Base-by-base conservation (phyloP, 78 protist species). In the Dictyostelium intermedium region DNA sequence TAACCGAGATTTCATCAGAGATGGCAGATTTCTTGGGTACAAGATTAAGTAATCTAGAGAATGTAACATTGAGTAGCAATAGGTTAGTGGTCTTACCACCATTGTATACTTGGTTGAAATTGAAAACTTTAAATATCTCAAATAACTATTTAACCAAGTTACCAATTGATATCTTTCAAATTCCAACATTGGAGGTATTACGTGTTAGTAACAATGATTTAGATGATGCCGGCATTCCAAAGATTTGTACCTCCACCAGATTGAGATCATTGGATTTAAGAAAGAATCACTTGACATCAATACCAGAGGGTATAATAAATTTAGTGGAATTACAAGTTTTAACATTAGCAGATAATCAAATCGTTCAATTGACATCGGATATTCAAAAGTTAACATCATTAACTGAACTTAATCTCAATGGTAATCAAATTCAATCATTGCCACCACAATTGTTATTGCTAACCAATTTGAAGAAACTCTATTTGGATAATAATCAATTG, bases 121-220 rank as follows among this genome's bases (percentile, higher is more conserved):
- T 87, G 8, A 79, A 76, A 18, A 87, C 93, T 25, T 76, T 87
- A 23, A 87, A 87, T 45, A 87, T 87, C 32, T 87, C 93, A 37
- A 87, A 87, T 79, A 87, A 87, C 32, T 61, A 79, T 79, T 34
- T 87, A 23, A 78, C 43, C 1, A 34, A 81, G 41, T 79, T 87
- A 32, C 93, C 93, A 43, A 27, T 37, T 16, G 93, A 87, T 79
- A 87, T 87, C n/a, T 87, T 87, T 34, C 50, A 79, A 82, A 78
- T 79, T 45, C 93, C 84, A 20, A 70, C 84, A 43, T 32, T 87
- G 3, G 93, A 87, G 23, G 93, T 87, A 41, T 66, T 87, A 27
- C 82, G 85, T 77, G 93, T 43, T n/a, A 23, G 78, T 37, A 87
- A 87, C 32, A 87, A 87, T 79, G 60, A 60, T 43, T 63, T 87